Evolutionary conservation across 2,329 filamentous ascomycete species (phyloP).

Genomic region (Fusarium metavorans): DNA sequence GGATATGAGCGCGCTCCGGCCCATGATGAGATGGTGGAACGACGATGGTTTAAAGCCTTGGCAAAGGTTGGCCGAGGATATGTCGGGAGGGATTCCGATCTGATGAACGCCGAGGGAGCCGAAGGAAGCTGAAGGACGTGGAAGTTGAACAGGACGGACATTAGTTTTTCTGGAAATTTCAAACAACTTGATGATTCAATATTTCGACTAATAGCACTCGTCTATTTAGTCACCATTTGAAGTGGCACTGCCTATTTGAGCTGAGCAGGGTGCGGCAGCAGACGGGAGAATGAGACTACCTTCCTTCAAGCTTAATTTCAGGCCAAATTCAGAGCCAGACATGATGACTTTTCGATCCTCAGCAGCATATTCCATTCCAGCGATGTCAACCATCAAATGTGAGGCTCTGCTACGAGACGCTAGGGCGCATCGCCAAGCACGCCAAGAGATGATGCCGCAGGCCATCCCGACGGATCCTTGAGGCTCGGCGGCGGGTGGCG

Average conservation of each 20-base stretch:
- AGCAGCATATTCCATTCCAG: not conserved
- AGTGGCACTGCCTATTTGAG: not conserved
- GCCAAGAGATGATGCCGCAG: constrained; percentile 4
- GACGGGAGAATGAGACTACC: not conserved
- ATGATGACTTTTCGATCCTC: not conserved
- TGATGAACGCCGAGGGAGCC: not conserved
- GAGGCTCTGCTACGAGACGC: constrained; percentile 3
- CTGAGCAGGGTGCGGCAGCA: no score
- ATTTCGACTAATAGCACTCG: not conserved
- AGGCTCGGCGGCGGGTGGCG: not conserved
- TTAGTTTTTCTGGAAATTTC: not conserved
- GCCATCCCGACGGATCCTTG: not conserved
- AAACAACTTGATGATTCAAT: not conserved
- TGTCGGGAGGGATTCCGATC: not conserved
- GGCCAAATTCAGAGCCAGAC: not conserved
- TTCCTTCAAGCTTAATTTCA: not conserved
- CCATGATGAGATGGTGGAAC: not conserved
- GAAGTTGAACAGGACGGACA: not conserved
- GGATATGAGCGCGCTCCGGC: not conserved
- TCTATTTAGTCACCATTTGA: not conserved
- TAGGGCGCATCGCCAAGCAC: constrained; percentile 1
- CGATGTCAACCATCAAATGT: not conserved
- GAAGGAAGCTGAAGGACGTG: not conserved
- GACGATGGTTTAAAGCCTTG: not conserved
- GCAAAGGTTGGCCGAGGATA: not conserved